phyloP scores from a whole-genome alignment of 2,329 filamentous ascomycete species.

The Colletotrichum tropicale region DNA sequence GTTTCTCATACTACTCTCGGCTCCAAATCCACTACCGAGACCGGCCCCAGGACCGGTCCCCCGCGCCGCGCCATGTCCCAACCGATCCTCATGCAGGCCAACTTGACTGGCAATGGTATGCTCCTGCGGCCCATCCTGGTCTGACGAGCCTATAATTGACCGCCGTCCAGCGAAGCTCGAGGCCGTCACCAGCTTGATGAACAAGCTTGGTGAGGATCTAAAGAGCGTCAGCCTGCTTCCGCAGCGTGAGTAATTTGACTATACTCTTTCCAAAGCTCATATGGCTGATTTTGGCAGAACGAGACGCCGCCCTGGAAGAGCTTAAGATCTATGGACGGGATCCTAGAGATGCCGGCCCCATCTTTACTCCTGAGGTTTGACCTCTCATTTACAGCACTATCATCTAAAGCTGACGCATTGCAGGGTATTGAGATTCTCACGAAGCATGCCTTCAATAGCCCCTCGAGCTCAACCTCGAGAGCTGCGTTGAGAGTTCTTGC shows the following conservation, averaged over 20 bases:
- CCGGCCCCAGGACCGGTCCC: background rate
- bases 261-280: constrained; percentile 59
- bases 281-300: constrained; percentile 60
- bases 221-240: constrained; percentile 58
- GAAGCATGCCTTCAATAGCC: constrained; percentile 73
- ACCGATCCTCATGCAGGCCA: constrained; percentile 6
- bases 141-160: constrained; percentile 14
- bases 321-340: constrained; percentile 82
- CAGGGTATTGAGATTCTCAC: constrained; percentile 79
- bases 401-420: constrained; percentile 7
- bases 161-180: constrained; percentile 63
- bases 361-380: constrained; percentile 79
- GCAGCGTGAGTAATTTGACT: constrained; percentile 34
- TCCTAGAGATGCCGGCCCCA: constrained; percentile 74
- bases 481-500: constrained; percentile 84
- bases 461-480: constrained; percentile 66
- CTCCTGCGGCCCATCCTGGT: background rate
- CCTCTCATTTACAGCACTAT: background rate
- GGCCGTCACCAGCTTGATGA: constrained; percentile 69
- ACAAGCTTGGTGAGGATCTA: constrained; percentile 66
- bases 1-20: background rate
- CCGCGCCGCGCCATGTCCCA: constrained; percentile 10
- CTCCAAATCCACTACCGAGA: background rate
- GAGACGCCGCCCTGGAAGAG: constrained; percentile 65
- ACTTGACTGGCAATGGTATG: constrained; percentile 5